Evolutionary conservation across 768 basidiomycete genomes (phyloP), one percentile per base, ranked within the genome.

Genomic region (Clavulina sp.): DNA sequence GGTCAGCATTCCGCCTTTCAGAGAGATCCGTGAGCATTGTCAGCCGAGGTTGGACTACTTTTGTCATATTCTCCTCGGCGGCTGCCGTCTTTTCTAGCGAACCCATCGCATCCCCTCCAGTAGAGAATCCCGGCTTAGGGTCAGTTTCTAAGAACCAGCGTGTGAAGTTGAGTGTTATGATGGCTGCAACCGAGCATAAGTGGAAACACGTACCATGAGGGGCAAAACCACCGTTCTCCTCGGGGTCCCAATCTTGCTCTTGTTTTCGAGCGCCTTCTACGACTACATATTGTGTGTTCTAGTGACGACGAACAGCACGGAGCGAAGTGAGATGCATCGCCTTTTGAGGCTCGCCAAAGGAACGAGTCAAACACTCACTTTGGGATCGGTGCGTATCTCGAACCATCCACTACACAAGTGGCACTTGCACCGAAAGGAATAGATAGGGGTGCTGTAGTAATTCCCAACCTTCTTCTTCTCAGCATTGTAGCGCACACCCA

Each of bases 401-500:
- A 97, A 96, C 91, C 91, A 93, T n/a, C 80, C 81, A 57, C 79
- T 78, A 61, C 95, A 97, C 1, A 96, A 68, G 64, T 96, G 92
- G 61, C 93, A 99, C 74, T 99, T 99, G 67, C 95, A 97, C 43
- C 91, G 75, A 64, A 99, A 99, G 4, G 81, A 84, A 62, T 70
- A 97, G 51, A 99, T 96, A 6, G 91, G 85, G 0, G 92, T 96
- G 4, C 87, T 86, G 62, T 83, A 89, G 66, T 99, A 99, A 53
- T 76, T 78, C 13, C 95, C 95, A 31, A 96, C 76, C 65, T 93
- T 96, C 70, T 84, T 84, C 76, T 99, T 99, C 66, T 97, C 92
- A 0, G 95, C 95, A 58, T 99, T 99, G 71, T 96, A 99, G n/a
- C 95, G 84, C 1, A 99, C 95, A 23, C 95, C 95, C 77, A 95